These are phyloP conservation scores for Lanmaoa rubissima DNA, from an alignment of 768 basidiomycete species.

Conservation along the genomic window DNA sequence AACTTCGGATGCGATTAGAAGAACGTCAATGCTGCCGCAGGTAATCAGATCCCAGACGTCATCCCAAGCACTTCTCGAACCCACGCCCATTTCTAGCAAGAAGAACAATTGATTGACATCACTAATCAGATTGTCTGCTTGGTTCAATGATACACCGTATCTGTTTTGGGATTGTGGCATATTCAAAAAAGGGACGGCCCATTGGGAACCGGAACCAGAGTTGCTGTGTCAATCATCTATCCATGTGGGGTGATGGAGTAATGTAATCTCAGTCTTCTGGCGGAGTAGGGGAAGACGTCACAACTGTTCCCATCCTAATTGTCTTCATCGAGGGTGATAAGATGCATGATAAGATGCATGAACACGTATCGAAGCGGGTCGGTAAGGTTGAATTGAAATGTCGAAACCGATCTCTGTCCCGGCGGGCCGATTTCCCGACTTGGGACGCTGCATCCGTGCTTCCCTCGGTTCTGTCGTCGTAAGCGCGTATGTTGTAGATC, in stretches of 20 bases:
- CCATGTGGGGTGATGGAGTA: neutral
- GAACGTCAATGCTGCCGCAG: neutral
- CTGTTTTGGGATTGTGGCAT: neutral
- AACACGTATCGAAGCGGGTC: neutral
- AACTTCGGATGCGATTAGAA: neutral
- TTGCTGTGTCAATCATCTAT: neutral
- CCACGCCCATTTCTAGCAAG: no score
- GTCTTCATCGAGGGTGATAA: neutral
- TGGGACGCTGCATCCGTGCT: neutral
- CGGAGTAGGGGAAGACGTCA: neutral
- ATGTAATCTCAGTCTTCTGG: neutral
- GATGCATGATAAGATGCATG: neutral
- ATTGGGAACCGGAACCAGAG: neutral
- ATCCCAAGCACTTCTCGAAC: no score
- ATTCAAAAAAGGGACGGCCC: neutral
- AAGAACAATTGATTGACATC: no score
- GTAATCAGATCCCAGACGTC: neutral
- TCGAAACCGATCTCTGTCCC: neutral
- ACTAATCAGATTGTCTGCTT: neutral
- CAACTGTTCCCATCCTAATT: neutral
- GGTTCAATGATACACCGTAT: neutral
- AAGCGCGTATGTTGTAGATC: neutral
- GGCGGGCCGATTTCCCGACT: neutral
- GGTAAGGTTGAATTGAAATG: neutral
- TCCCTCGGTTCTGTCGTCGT: neutral